These are phyloP conservation scores for Oryza australiensis DNA, from an alignment of 176 grass and related monocot genomes.

Conservation along the genomic window DNA sequence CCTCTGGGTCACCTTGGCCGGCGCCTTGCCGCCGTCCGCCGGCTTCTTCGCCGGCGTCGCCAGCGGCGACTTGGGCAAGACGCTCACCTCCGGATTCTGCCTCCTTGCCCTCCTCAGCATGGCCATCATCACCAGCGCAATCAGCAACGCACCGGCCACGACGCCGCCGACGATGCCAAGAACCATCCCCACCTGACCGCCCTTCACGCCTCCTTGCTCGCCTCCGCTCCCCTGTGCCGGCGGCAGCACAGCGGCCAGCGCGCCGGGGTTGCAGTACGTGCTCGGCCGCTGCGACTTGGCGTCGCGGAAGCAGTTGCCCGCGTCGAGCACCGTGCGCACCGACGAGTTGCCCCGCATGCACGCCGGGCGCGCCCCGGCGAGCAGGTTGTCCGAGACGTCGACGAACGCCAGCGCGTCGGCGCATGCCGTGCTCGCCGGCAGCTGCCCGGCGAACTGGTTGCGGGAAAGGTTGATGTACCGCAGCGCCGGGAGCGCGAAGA, in stretches of 20 bases:
- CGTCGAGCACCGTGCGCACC: constrained; percentile 49
- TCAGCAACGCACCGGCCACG: constrained; percentile 51
- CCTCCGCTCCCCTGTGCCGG: constrained; percentile 38
- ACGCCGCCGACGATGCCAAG: constrained; percentile 63
- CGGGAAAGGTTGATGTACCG: constrained; percentile 63
- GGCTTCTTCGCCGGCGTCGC: constrained; percentile 23
- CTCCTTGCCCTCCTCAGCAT: constrained; percentile 53
- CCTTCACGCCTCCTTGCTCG: constrained; percentile 26
- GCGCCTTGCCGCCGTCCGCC: constrained; percentile 28
- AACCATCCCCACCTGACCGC: constrained; percentile 50
- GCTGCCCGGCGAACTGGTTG: constrained; percentile 64
- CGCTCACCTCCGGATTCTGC: constrained; percentile 28
- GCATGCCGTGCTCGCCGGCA: constrained; percentile 52
- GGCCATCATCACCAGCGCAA: constrained; percentile 54
- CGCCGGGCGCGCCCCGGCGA: constrained; percentile 60
- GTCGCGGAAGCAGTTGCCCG: constrained; percentile 76
- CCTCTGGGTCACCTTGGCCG: constrained; percentile 34
- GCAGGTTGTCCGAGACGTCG: constrained; percentile 79
- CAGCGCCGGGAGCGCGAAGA: constrained; percentile 74
- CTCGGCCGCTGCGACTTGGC: constrained; percentile 54
- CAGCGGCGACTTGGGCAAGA: constrained; percentile 37
- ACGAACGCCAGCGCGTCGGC: constrained; percentile 49
- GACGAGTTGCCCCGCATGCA: constrained; percentile 66
- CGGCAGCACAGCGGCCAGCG: constrained; percentile 71
- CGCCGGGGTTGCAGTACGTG: constrained; percentile 65